Conservation (phyloP, 352 stramenopile genomes). For the Phytophthora hibernalis region DNA sequence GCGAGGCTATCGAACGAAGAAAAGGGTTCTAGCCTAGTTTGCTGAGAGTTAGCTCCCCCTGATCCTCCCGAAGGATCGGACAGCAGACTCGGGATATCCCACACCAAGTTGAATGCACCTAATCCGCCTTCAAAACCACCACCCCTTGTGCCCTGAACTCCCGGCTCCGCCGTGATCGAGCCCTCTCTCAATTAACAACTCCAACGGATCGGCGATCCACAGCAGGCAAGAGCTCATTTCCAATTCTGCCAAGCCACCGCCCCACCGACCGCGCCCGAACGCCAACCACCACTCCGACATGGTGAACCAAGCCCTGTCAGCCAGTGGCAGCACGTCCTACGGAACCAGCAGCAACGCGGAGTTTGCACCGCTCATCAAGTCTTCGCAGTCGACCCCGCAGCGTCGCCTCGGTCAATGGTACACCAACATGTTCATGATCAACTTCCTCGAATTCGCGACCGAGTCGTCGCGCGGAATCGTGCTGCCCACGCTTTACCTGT, state of each 20-base stretch:
- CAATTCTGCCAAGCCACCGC: conserved; percentile 16
- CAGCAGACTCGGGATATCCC: conserved; percentile 18
- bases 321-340: conserved; percentile 19
- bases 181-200: conserved; percentile 7
- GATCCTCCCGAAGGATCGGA: conserved; percentile 27
- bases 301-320: conserved; percentile 29
- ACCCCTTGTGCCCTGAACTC: conserved; percentile 6
- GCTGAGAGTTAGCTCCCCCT: not conserved
- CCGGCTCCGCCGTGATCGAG: not conserved
- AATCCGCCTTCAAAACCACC: conserved; percentile 11
- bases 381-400: conserved; percentile 38
- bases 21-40: conserved; percentile 27
- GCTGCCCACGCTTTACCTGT: conserved; percentile 82
- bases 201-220: conserved; percentile 5
- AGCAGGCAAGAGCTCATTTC: conserved; percentile 28
- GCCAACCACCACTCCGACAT: conserved; percentile 9
- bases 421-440: conserved; percentile 80
- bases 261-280: not conserved
- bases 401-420: conserved; percentile 58
- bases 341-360: conserved; percentile 14
- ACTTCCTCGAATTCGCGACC: conserved; percentile 82
- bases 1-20: conserved; percentile 24
- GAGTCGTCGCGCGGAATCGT: conserved; percentile 78
- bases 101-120: conserved; percentile 17
- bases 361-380: conserved; percentile 38